Evolutionary conservation across 306 rosid species (phyloP), one percentile per base, ranked within the genome.

Genomic region (barrel medic (Medicago truncatula)): DNA sequence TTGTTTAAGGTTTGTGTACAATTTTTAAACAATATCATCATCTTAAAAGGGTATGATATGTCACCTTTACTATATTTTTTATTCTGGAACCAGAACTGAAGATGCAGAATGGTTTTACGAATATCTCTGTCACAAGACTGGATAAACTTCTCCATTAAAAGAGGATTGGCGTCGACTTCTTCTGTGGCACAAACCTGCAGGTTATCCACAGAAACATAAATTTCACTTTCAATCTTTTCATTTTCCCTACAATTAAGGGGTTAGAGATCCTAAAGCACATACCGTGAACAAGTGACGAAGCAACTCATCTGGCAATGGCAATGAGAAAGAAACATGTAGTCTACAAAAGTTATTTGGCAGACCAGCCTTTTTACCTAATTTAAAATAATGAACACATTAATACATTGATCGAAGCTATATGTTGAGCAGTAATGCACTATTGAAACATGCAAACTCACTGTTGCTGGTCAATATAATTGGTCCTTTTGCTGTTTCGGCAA

Each of bases 31-130:
- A 68, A 47, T 15, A 25, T 25, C 14, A 47, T 69, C 44, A 50
- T 47, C 60, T 69, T 15, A 69, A 66, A 77, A 77, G 3, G 65
- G 61, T 20, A 20, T 4, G 61, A 6, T 56, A 20, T 56, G 61
- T 20, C 44, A 94, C 98, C 96, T 88, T 81, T 78, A 46, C 70
- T 53, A 80, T 73, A 68, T 73, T 54, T 71, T 85, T 67, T 73
- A 81, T 90, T 89, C 86, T 87, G 99, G 81, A 89, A 80, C 99
- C 99, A 89, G 90, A 89, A 95, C 86, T 95, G 99, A 80, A 95
- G 93, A 75, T 87, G 87, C 96, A 87, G 80, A 62, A 87, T 85
- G 78, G 81, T 81, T 89, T 95, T 92, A 52, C 97, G 93, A 63
- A 95, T 87, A 82, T 95, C 99, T 60, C 88, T 87, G 71, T 61